Conservation (phyloP, 2,329 filamentous ascomycete species). For the Trichoderma lentiforme region DNA sequence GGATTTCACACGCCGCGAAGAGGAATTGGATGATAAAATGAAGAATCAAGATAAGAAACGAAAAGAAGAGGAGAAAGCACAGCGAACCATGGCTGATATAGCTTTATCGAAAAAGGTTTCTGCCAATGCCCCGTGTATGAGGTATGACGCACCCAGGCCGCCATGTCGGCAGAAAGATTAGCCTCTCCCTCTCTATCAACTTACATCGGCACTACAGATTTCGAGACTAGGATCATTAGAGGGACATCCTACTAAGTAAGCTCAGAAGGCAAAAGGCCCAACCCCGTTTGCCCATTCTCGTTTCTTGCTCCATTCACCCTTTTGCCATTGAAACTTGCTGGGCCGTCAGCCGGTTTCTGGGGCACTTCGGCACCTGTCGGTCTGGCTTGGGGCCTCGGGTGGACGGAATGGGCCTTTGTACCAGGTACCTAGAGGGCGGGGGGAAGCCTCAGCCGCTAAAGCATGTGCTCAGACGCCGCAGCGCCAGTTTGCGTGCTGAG, state of each 20-base stretch:
- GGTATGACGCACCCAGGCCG: constrained; percentile 9
- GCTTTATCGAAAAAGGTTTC: not conserved
- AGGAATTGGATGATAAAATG: not conserved
- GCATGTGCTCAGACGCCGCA: constrained; percentile 6
- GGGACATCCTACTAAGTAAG: not conserved
- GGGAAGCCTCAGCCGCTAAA: not conserved
- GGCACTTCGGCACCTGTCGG: constrained; percentile 33
- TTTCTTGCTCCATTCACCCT: not conserved
- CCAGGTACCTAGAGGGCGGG: not conserved
- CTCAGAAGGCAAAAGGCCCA: not conserved
- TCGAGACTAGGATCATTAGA: not conserved
- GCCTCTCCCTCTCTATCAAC: not conserved
- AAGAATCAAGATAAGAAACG: not conserved
- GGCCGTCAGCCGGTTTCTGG: constrained; percentile 5
- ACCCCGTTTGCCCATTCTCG: not conserved
- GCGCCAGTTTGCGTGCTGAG: not conserved
- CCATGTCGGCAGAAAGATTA: constrained; percentile 17
- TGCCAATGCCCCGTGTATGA: not conserved
- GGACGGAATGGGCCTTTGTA: constrained; percentile 28
- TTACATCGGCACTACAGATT: not conserved
- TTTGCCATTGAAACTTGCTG: not conserved
- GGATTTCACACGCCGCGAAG: not conserved
- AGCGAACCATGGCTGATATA: constrained; percentile 11
- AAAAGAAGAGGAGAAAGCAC: not conserved
- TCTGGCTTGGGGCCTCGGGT: constrained; percentile 30